A percentile compares a stretch with the other conserved stretches of the same genome.
phyloP scores from a whole-genome alignment of 2,329 filamentous ascomycete genomes.

The Ceratocystis lukuohia region DNA sequence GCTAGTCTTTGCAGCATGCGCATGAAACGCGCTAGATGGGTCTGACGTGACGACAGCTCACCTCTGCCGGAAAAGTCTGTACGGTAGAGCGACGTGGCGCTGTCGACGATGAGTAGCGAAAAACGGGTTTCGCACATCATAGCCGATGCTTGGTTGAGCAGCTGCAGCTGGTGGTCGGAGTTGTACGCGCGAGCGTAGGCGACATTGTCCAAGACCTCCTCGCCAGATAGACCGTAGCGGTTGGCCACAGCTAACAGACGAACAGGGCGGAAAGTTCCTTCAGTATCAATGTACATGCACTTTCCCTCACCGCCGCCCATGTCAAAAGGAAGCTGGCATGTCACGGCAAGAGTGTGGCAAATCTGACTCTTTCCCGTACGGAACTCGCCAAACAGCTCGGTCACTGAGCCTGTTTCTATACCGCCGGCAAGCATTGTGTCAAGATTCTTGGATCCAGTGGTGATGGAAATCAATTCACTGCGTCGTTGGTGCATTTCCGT shows the following conservation, averaged over 20 bases:
- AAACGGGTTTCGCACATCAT: constrained; percentile 99
- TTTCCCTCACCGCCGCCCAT: constrained; percentile 99
- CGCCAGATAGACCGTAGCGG: constrained; percentile 83
- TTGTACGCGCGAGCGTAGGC: constrained; percentile 98
- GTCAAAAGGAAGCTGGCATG: constrained; percentile 92
- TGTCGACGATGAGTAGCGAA: constrained; percentile 89
- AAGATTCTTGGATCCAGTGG: constrained; percentile 92
- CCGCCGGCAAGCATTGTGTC: constrained; percentile 90
- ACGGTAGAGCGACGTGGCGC: constrained; percentile 85
- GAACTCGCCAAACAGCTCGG: constrained; percentile 96
- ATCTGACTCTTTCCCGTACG: constrained; percentile 97
- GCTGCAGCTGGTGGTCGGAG: constrained; percentile 89
- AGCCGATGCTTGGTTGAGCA: constrained; percentile 84
- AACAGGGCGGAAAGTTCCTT: constrained; percentile 91
- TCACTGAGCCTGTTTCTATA: constrained; percentile 93
- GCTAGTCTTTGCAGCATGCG: constrained; percentile 65
- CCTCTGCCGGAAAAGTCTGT: constrained; percentile 96
- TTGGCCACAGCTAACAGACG: constrained; percentile 84
- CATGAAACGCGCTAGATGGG: constrained; percentile 80
- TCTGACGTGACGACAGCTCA: constrained; percentile 86
- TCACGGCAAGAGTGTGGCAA: constrained; percentile 95
- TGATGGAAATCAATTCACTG: constrained; percentile 95
- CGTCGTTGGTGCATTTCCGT: constrained; percentile 97
- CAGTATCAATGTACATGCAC: constrained; percentile 95
- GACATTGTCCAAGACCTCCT: constrained; percentile 96